Conservation (phyloP, 179 eudicot species). For the Amaranthus tricolor region DNA sequence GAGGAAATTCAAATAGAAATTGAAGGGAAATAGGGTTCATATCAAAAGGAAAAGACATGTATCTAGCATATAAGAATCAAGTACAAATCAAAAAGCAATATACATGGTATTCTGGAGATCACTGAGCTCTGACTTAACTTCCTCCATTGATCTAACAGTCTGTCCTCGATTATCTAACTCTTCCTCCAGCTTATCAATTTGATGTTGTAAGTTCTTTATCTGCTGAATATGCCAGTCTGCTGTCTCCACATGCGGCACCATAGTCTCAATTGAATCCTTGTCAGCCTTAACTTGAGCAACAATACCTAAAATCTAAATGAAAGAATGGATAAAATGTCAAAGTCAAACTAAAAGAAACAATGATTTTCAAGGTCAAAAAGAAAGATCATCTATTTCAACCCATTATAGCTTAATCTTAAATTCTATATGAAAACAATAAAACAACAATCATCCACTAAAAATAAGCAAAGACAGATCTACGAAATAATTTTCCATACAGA, state of each 20-base stretch:
- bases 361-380: background rate
- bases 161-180: slow-evolving; percentile 63
- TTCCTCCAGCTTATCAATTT: slow-evolving; percentile 60
- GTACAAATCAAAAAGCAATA: slow-evolving; percentile 16
- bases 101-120: slow-evolving; percentile 59
- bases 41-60: background rate
- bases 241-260: slow-evolving; percentile 67
- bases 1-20: too few species aligned
- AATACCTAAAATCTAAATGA: slow-evolving; percentile 65
- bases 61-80: slow-evolving; percentile 1
- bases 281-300: slow-evolving; percentile 85
- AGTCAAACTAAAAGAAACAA: slow-evolving; percentile 14
- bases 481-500: background rate
- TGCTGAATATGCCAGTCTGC: slow-evolving; percentile 68
- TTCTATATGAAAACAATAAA: background rate
- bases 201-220: slow-evolving; percentile 48
- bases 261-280: slow-evolving; percentile 70
- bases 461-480: background rate
- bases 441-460: background rate
- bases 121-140: slow-evolving; percentile 58
- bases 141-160: slow-evolving; percentile 61
- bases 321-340: slow-evolving; percentile 15
- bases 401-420: background rate
- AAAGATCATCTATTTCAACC: slow-evolving; percentile 3
- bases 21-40: too few species aligned